Conservation (phyloP, 176 grass and related monocot genomes). For the Microstegium vimineum region DNA sequence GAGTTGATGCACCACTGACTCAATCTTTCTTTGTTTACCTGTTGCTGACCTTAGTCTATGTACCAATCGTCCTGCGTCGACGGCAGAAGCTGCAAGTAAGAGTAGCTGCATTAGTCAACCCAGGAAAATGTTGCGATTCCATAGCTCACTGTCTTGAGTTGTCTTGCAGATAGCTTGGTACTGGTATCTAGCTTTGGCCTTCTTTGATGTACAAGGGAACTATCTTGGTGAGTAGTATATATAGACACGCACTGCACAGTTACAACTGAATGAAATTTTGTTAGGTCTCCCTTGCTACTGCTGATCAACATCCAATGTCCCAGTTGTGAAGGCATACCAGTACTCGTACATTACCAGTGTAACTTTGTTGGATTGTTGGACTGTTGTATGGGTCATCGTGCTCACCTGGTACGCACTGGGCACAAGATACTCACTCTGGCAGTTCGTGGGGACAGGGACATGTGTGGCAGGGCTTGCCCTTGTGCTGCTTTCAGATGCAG, state of each 20-base stretch:
- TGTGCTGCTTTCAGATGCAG: constrained; percentile 68
- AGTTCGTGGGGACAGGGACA: constrained; percentile 48
- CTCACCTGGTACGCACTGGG: constrained; percentile 66
- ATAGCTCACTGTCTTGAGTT: constrained; percentile 1
- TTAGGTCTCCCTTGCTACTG: background rate
- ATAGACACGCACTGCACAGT: background rate
- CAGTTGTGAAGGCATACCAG: constrained; percentile 70
- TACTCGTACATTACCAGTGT: constrained; percentile 82
- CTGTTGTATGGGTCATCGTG: constrained; percentile 67
- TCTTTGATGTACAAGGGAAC: constrained; percentile 77
- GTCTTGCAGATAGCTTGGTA: constrained; percentile 83
- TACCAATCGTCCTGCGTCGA: constrained; percentile 46
- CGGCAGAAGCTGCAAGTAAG: constrained; percentile 52
- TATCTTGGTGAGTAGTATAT: constrained; percentile 68
- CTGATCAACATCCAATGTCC: constrained; percentile 8
- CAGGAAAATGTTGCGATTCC: background rate
- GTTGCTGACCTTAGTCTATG: constrained; percentile 54
- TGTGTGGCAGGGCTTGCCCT: constrained; percentile 58
- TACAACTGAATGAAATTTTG: background rate
- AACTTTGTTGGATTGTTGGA: constrained; percentile 74
- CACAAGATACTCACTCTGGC: constrained; percentile 62
- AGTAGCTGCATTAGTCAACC: background rate
- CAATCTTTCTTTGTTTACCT: constrained; percentile 78
- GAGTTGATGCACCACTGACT: constrained; percentile 64
- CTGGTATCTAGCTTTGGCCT: constrained; percentile 69